Evolutionary conservation across 176 grass and related monocot species (phyloP).

Genomic region (Triticum aestivum): DNA sequence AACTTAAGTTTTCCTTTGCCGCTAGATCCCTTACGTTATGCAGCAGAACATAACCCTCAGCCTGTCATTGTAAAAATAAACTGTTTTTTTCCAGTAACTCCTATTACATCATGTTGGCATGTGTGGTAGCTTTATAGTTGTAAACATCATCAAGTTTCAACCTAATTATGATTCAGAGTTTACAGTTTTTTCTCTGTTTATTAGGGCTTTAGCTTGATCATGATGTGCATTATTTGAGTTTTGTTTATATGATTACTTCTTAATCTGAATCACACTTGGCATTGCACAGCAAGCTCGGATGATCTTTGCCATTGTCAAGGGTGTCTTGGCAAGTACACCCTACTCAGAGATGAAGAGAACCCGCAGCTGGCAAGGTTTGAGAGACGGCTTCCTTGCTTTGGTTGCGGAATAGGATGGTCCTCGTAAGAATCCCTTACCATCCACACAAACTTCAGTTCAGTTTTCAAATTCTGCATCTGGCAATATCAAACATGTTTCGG

Average conservation of each 20-base stretch:
- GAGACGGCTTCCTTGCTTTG: constrained; percentile 74
- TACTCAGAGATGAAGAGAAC: constrained; percentile 85
- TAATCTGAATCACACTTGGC: constrained; percentile 7
- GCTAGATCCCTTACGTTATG: not conserved
- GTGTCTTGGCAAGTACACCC: constrained; percentile 58
- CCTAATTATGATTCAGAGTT: not conserved
- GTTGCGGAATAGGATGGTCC: constrained; percentile 97
- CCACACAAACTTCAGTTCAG: too few species aligned
- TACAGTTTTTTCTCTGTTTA: not conserved
- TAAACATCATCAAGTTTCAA: not conserved
- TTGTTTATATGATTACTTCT: not conserved
- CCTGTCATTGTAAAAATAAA: not conserved
- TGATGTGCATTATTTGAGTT: not conserved
- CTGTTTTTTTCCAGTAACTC: too few species aligned
- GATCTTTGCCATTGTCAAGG: constrained; percentile 55
- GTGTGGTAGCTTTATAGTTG: not conserved
- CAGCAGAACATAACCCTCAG: not conserved
- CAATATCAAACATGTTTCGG: constrained; percentile 8
- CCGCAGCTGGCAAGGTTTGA: constrained; percentile 80
- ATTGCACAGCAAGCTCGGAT: constrained; percentile 41
- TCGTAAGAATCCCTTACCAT: constrained; percentile 60
- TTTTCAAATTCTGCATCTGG: not conserved
- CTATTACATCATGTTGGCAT: too few species aligned
- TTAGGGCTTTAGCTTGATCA: not conserved
- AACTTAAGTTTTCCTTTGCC: not conserved